Evolutionary conservation across 108 stramenopile species (phyloP).

Genomic region (Pseudonitzschia pungens): DNA sequence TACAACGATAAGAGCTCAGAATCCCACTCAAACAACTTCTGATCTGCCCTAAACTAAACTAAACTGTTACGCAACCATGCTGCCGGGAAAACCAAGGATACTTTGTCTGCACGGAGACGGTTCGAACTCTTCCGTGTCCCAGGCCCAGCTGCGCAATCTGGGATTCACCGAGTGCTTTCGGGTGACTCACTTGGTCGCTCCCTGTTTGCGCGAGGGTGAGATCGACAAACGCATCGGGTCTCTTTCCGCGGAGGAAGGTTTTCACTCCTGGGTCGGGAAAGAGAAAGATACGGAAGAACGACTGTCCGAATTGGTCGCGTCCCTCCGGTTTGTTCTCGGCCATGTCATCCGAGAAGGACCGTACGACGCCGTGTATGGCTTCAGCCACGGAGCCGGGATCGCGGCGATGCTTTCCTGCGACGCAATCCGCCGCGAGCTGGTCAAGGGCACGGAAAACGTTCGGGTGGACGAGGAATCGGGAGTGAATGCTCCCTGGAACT

Average conservation of each 20-base stretch:
- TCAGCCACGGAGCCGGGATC: constrained; percentile 26
- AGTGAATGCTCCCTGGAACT: constrained; percentile 17
- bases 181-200: background rate
- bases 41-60: no score
- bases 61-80: background rate
- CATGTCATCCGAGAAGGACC: background rate
- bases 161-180: background rate
- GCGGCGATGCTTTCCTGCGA: constrained; percentile 14
- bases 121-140: background rate
- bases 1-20: no score
- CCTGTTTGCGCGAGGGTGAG: background rate
- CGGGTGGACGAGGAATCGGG: background rate
- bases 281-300: background rate
- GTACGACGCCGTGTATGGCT: constrained; percentile 27
- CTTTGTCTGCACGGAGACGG: background rate
- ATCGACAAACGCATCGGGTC: background rate
- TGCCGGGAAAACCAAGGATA: background rate
- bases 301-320: background rate
- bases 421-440: background rate
- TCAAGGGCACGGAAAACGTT: background rate
- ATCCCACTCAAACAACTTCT: background rate
- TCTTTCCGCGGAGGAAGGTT: background rate
- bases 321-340: background rate
- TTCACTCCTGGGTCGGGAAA: background rate
- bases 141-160: background rate